Base-by-base conservation (phyloP, 2,329 filamentous ascomycete species). In the Boeremia lycopersici region DNA sequence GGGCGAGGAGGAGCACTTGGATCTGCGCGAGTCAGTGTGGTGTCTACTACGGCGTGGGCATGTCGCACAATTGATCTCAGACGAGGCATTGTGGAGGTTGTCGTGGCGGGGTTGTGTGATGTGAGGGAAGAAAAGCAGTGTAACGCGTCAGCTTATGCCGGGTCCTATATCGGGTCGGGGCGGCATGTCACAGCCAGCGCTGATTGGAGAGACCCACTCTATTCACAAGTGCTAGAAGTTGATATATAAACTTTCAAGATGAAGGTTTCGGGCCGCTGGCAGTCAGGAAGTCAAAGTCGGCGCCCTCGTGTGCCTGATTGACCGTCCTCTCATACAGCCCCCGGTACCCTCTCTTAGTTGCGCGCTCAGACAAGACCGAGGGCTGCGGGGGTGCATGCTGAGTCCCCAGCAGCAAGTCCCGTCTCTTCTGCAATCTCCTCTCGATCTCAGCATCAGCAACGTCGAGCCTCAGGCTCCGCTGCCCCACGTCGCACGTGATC, bases 221-320 rank as follows among this genome's bases (percentile, higher is more conserved):
- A 17, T 5, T 2, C 6, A 39, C 7, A 23, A n/a, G n/a, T n/a
- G 19, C 23, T 13, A 17, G 25, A 11, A 4, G 17, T 17, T 23
- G 5, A 25, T 25, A 13, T 17, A n/a, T 28, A 28, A 12, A 13
- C 10, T 2, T 7, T 55, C 35, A 46, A 36, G 35, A 5, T 10
- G 15, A n/a, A 38, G 41, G 15, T 28, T 36, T 46, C 6, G 62
- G 62, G 29, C 62, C 62, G 2, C 50, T 48, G 17, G 62, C 62
- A 11, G 62, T 85, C 48, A 88, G 69, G 53, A 88, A 87, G 57
- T 84, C 84, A 71, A 88, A 87, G 65, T 88, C 62, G 0, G 79
- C 83, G 0, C 85, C 85, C 2, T 78, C 63, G 57, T 87, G 78
- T 0, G 85, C 85, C 67, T 86, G 84, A 15, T 84, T 86, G 0